Percentiles rank a stretch among this genome's conserved stretches.
phyloP scores from a whole-genome alignment of 2,329 filamentous ascomycete species.

The Chaetomium strumarium region DNA sequence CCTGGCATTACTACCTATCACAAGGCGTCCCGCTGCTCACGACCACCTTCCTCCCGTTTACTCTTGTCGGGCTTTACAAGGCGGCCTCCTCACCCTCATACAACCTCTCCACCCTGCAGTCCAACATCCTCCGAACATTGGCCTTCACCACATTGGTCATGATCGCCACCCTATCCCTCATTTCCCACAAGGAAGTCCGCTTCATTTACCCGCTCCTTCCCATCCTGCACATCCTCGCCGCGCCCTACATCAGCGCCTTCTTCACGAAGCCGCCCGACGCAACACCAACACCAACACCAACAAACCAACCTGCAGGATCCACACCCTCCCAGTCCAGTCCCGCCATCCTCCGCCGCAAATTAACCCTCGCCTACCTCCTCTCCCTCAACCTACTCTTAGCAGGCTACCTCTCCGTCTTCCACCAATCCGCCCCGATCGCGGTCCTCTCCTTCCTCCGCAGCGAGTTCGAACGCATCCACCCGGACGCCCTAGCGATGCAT shows the following conservation, averaged over 20 bases:
- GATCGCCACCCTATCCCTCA: slow-evolving; percentile 60
- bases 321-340: slow-evolving; percentile 12
- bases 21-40: slow-evolving; percentile 85
- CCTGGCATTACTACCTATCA: slow-evolving; percentile 87
- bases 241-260: slow-evolving; percentile 59
- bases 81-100: slow-evolving; percentile 33
- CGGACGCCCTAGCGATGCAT: slow-evolving; percentile 31
- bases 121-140: slow-evolving; percentile 48
- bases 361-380: slow-evolving; percentile 53
- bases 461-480: slow-evolving; percentile 58
- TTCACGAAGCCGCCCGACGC: slow-evolving; percentile 43
- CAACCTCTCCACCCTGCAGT: slow-evolving; percentile 30
- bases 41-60: slow-evolving; percentile 77
- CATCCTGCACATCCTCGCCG: slow-evolving; percentile 74
- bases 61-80: slow-evolving; percentile 56
- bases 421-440: slow-evolving; percentile 73
- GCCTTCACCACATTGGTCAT: slow-evolving; percentile 55
- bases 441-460: slow-evolving; percentile 71
- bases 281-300: slow-evolving; percentile 25
- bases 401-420: slow-evolving; percentile 66
- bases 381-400: slow-evolving; percentile 64
- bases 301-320: slow-evolving; percentile 15
- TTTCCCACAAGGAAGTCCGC: slow-evolving; percentile 94
- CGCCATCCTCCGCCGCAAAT: slow-evolving; percentile 42
- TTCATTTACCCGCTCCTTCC: slow-evolving; percentile 94